Evolutionary conservation across 202 grass and related monocot genomes (phyloP), one percentile per base, ranked within the genome.

Genomic region (Zoysia matrella): DNA sequence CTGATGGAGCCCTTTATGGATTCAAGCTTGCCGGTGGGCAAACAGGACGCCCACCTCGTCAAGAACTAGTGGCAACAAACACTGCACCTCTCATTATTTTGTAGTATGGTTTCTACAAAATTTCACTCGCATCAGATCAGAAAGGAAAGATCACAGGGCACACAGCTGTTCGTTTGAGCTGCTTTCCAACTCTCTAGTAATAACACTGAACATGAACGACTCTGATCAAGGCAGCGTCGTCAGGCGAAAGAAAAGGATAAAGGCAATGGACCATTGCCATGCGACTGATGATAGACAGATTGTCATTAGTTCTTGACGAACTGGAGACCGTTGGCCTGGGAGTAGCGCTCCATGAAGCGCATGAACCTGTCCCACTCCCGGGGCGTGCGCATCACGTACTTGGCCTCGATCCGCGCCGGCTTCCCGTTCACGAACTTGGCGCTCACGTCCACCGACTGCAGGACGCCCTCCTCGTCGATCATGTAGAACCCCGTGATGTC

Each of bases 341-440:
- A 98, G 83, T 98, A 98, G 15, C 96, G 87, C 90, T 98, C 96
- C 96, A 98, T 95, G 89, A 98, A 98, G 67, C 91, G 81, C 96
- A 93, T 98, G 85, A 98, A 98, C 65, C 95, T 87, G 83, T 98
- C 95, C 95, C 95, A 98, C 2, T 95, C 95, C 36, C 66, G 22
- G 10, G 89, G 55, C 11, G 82, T 85, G 70, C 92, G 80, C 96
- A 98, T 98, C n/a, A 98, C 73, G 65, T 98, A 88, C 81, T 98
- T 98, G 85, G 96, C 96, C 74, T 98, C 96, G 65, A 98, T 80
- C 18, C 3, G 30, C 30, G 30, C 30, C 30, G 30, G 30, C 30
- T 36, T 36, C 30, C 30, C 30, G n/a, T 97, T 97, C 46, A 93
- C 86, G 72, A 97, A 97, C 88, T 93, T 93, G 80, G 94, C 89